Evolutionary conservation across 2,329 filamentous ascomycete genomes (phyloP).

Genomic region (Epichloe typhina): DNA sequence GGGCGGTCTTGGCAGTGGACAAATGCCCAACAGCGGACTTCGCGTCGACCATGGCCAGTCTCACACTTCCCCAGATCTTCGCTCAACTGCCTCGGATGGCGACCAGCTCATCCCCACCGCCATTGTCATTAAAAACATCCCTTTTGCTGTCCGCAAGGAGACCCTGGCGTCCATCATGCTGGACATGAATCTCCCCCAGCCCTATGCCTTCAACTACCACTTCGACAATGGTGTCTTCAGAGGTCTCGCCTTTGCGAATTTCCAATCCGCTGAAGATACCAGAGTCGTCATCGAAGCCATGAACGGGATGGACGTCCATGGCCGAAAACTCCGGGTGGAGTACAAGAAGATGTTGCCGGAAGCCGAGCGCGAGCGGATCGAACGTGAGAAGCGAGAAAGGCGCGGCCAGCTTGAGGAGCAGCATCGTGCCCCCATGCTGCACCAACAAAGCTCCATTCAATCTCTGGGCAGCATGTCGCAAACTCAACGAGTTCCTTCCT

Average conservation of each 20-base stretch:
- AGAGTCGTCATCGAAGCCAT: constrained; percentile 82
- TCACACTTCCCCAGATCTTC: constrained; percentile 27
- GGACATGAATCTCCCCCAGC: constrained; percentile 86
- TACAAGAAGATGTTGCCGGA: constrained; percentile 99
- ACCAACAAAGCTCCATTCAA: constrained; percentile 76
- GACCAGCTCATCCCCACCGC: constrained; percentile 95
- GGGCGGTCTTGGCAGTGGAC: constrained; percentile 22
- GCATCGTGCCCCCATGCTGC: constrained; percentile 65
- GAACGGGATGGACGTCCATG: constrained; percentile 92
- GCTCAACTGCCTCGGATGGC: constrained; percentile 36
- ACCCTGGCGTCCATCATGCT: constrained; percentile 88
- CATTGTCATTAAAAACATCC: constrained; percentile 99
- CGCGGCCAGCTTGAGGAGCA: constrained; percentile 95
- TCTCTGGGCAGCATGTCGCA: constrained; percentile 55
- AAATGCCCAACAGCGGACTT: constrained; percentile 27
- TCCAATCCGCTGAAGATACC: constrained; percentile 90
- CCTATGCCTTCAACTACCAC: constrained; percentile 98
- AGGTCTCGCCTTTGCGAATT: constrained; percentile 94
- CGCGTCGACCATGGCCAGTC: constrained; percentile 29
- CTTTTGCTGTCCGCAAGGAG: constrained; percentile 96
- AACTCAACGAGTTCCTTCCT: constrained; percentile 38
- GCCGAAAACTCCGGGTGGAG: constrained; percentile 86
- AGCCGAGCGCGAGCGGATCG: constrained; percentile 87
- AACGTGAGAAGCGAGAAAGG: constrained; percentile 91
- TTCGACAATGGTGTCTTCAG: constrained; percentile 97